These are phyloP conservation scores for Chrysoporthe deuterocubensis DNA, from an alignment of 2,329 filamentous ascomycete genomes.

Conservation along the genomic window DNA sequence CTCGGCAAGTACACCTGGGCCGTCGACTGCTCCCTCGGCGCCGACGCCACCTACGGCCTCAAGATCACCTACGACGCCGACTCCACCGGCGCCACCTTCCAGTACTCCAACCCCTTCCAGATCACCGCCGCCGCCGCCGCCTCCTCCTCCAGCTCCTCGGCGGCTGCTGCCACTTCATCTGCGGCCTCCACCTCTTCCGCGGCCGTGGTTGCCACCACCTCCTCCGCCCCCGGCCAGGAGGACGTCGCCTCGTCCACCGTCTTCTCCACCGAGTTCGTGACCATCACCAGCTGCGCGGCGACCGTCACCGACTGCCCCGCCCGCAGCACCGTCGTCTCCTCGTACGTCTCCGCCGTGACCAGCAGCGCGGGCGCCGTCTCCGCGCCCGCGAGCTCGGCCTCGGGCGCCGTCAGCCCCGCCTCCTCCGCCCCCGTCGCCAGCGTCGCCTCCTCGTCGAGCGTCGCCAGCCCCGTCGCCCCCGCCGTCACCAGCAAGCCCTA, in stretches of 20 bases:
- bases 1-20: conserved; percentile 55
- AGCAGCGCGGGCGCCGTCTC: conserved; percentile 6
- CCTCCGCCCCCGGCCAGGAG: conserved; percentile 44
- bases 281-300: conserved; percentile 63
- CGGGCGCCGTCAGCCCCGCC: conserved; percentile 42
- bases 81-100: conserved; percentile 53
- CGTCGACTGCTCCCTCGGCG: conserved; percentile 51
- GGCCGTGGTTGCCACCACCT: conserved; percentile 41
- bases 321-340: conserved; percentile 36
- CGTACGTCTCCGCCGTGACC: conserved; percentile 59
- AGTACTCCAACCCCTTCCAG: conserved; percentile 67
- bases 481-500: conserved; percentile 32
- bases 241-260: conserved; percentile 45
- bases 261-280: conserved; percentile 62
- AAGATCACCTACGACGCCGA: conserved; percentile 51
- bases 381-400: conserved; percentile 36
- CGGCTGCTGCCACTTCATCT: conserved; percentile 25
- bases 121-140: conserved; percentile 43
- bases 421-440: conserved; percentile 46
- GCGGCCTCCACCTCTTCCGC: conserved; percentile 25
- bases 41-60: conserved; percentile 59
- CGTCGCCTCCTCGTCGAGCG: no score
- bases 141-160: conserved; percentile 25
- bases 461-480: conserved; percentile 36
- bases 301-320: conserved; percentile 57